These are phyloP conservation scores for Eimeria zaria DNA, from an alignment of 169 alveolate genomes.

Conservation along the genomic window DNA sequence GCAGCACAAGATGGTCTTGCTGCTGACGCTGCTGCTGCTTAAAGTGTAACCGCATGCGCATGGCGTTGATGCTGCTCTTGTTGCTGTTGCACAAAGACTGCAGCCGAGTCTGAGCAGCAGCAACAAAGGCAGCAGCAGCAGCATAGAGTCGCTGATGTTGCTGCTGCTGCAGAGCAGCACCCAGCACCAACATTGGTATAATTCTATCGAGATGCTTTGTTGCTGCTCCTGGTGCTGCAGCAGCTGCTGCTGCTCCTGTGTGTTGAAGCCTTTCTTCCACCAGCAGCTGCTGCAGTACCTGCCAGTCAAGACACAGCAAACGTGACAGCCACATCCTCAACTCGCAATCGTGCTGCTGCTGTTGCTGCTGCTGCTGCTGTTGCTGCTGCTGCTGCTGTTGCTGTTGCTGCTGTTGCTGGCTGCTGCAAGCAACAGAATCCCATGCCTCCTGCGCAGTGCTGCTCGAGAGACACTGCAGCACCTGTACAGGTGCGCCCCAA, in stretches of 20 bases:
- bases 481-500: slow-evolving; percentile 17
- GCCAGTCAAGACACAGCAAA: slow-evolving; percentile 71
- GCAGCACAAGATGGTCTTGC: slow-evolving; percentile 15
- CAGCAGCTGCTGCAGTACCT: slow-evolving; percentile 74
- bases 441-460: slow-evolving; percentile 1
- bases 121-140: slow-evolving; percentile 57
- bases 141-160: slow-evolving; percentile 71
- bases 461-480: slow-evolving; percentile 17
- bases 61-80: background rate
- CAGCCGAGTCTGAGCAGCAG: background rate
- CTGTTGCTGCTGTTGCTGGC: slow-evolving; percentile 12
- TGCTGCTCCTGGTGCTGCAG: background rate
- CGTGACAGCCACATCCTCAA: slow-evolving; percentile 59
- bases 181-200: slow-evolving; percentile 46
- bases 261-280: slow-evolving; percentile 42
- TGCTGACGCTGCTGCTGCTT: slow-evolving; percentile 32
- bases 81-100: slow-evolving; percentile 60
- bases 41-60: background rate
- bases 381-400: slow-evolving; percentile 5
- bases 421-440: slow-evolving; percentile 32
- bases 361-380: slow-evolving; percentile 58
- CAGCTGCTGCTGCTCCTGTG: slow-evolving; percentile 37
- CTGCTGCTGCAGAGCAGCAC: slow-evolving; percentile 74
- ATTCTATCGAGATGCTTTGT: background rate
- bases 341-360: slow-evolving; percentile 36